A percentile compares a stretch with the other conserved stretches of the same genome.
phyloP scores from a whole-genome alignment of 1,139 yeast genomes.

The Chernovozyma sophiae-reginae region DNA sequence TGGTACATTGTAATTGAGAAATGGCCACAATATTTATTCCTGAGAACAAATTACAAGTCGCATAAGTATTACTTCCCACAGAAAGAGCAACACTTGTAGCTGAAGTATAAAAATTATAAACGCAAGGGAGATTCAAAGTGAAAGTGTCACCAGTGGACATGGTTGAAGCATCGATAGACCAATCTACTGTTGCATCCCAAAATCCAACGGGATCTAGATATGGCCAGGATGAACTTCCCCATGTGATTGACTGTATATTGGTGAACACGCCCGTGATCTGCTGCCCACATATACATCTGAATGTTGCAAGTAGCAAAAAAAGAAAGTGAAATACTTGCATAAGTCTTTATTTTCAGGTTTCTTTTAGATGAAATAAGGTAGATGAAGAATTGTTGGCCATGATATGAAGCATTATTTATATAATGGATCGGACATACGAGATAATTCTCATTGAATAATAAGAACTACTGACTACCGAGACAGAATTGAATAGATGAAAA shows the following conservation, averaged over 20 bases:
- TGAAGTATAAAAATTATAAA: slow-evolving; percentile 24
- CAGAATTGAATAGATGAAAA: no score
- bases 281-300: no score
- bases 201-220: slow-evolving; percentile 16
- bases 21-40: slow-evolving; percentile 23
- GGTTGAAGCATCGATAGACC: slow-evolving; percentile 20
- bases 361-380: no score
- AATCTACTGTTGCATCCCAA: slow-evolving; percentile 24
- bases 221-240: slow-evolving; percentile 11
- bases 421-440: no score
- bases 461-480: no score
- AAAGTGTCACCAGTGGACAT: slow-evolving; percentile 29
- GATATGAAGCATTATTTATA: no score
- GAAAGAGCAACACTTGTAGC: slow-evolving; percentile 13
- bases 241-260: slow-evolving; percentile 13
- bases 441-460: no score
- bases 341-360: no score
- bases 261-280: slow-evolving; percentile 16
- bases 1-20: slow-evolving; percentile 24
- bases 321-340: no score
- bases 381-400: no score
- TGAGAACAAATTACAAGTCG: slow-evolving; percentile 21
- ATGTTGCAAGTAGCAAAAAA: no score
- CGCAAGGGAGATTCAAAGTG: slow-evolving; percentile 27
- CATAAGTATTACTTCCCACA: slow-evolving; percentile 17